Conservation (phyloP, 768 basidiomycete species). For the Myochromella boudieri region DNA sequence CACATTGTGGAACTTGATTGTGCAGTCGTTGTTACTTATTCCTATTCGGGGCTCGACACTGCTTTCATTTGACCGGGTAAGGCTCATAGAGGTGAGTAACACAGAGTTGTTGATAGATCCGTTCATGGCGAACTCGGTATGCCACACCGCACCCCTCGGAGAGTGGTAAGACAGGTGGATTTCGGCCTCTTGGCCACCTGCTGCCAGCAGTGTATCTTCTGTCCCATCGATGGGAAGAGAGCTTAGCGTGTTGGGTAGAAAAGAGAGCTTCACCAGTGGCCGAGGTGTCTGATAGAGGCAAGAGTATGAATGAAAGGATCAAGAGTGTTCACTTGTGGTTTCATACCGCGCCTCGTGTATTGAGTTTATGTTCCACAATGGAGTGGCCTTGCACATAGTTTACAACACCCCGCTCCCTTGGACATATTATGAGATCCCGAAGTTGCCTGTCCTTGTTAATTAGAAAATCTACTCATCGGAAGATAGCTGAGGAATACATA, state of each 20-base stretch:
- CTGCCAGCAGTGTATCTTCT: conserved; percentile 65
- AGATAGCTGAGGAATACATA: conserved; percentile 30
- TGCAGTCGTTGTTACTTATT: conserved; percentile 85
- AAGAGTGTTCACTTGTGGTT: conserved; percentile 2
- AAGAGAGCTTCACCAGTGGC: conserved; percentile 51
- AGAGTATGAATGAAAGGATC: conserved; percentile 11
- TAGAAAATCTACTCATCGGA: conserved; percentile 2
- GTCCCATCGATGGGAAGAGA: conserved; percentile 52
- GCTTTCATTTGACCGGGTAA: conserved; percentile 60
- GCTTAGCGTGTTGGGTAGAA: conserved; percentile 63
- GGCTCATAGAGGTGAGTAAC: conserved; percentile 58
- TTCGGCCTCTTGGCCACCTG: conserved; percentile 73
- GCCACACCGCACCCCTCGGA: conserved; percentile 46
- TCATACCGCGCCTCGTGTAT: conserved; percentile 46
- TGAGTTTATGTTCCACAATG: conserved; percentile 63
- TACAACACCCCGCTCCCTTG: conserved; percentile 60
- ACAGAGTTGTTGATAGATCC: conserved; percentile 87
- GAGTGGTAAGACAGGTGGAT: conserved; percentile 58
- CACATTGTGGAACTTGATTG: conserved; percentile 79
- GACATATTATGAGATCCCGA: conserved; percentile 77
- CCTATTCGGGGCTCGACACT: conserved; percentile 74
- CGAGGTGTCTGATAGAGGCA: conserved; percentile 36
- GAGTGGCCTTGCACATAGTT: conserved; percentile 56
- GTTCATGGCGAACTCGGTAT: conserved; percentile 48
- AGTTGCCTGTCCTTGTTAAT: conserved; percentile 53